Base-by-base conservation (phyloP, 2,329 filamentous ascomycete species). In the Paramyrothecium roridum region DNA sequence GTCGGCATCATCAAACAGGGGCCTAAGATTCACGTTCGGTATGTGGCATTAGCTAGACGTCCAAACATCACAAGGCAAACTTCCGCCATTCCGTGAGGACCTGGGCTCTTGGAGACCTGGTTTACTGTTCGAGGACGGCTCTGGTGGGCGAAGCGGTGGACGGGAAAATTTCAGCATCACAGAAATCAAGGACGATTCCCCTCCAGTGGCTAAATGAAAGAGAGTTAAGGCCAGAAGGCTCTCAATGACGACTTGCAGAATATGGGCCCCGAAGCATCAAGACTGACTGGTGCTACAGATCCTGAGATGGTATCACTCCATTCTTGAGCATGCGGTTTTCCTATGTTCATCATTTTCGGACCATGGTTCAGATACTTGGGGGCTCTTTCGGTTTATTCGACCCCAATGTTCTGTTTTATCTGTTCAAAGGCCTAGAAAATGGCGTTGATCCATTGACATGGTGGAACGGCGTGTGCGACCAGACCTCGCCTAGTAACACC, bases 121-220 rank as follows among this genome's bases (percentile, higher is more conserved):
- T 49, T 75, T 75, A 50, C 56, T 76, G 1, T 63, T 76, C 2
- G 71, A 72, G 23, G 61, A 70, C 2, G 49, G 63, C 17, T 33
- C 53, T 1, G 54, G 34, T 2, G 43, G 48, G 2, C 40, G 26
- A 30, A 30, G 26, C 26, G 26, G 10, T 1, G 56, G 51, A 17
- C 17, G 53, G 17, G 65, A 72, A 34, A 62, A 60, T 16, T 71
- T 65, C 23, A 55, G 65, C 8, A 68, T 76, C 7, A 73, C 72
- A 2, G 74, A 76, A 21, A 75, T 76, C 37, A 76, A 76, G 73
- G 71, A 1, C 67, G 74, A 0, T 76, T 76, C 51, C 63, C 65
- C 12, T 75, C 75, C 54, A 76, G 76, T 47, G 71, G 70, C 0
- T 72, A 69, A 26, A 54, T 73, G 59, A 62, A 70, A 34, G 55